Evolutionary conservation across 2,329 filamentous ascomycete genomes (phyloP).

Genomic region (Penicillium sp.): DNA sequence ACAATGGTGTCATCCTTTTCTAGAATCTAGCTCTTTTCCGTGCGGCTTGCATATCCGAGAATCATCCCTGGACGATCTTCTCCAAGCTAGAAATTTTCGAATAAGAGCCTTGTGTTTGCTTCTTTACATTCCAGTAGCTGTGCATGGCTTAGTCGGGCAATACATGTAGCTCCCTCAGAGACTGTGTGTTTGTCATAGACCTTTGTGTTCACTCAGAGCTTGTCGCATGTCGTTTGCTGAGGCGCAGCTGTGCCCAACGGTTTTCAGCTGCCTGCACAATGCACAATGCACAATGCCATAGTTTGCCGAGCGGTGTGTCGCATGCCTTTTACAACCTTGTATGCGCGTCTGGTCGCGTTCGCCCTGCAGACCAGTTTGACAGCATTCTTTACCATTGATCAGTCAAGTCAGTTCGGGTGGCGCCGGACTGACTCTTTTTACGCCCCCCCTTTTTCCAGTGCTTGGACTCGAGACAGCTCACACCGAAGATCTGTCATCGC

Average conservation of each 20-base stretch:
- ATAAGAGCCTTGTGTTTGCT: background rate
- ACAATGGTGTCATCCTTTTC: background rate
- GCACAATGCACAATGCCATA: background rate
- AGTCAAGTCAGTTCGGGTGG: conserved; percentile 3
- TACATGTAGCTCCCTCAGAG: too few species aligned
- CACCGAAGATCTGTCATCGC: conserved; percentile 14
- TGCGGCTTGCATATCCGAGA: conserved; percentile 8
- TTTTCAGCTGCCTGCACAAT: conserved; percentile 1
- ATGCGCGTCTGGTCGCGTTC: conserved; percentile 2
- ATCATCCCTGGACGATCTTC: conserved; percentile 9
- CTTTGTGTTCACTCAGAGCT: background rate
- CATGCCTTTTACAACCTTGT: background rate
- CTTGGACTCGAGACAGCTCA: background rate
- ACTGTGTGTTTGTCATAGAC: background rate
- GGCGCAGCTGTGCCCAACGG: background rate
- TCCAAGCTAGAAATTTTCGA: background rate
- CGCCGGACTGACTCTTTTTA: background rate
- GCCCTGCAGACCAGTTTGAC: conserved; percentile 14
- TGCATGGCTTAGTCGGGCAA: conserved; percentile 9
- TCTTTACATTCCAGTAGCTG: background rate
- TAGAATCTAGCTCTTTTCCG: conserved; percentile 3
- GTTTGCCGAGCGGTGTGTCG: conserved; percentile 1
- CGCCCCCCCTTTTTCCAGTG: background rate
- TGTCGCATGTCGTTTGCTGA: background rate
- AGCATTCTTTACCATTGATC: conserved; percentile 18